Conservation (phyloP, 371 early-diverging fungal genomes). For the Actinomortierella ambigua region DNA sequence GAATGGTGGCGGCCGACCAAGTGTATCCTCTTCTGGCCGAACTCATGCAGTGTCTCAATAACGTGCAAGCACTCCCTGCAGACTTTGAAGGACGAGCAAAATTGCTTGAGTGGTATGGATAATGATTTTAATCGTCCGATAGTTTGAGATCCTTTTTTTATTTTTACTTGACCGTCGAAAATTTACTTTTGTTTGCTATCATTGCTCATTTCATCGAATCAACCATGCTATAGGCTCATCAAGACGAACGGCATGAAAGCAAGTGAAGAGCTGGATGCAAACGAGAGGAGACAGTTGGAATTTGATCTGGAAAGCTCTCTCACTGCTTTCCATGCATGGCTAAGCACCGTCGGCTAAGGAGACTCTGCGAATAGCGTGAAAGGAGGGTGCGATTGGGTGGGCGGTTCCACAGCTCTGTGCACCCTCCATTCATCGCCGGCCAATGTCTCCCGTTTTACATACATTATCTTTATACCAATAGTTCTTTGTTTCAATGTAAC, state of each 20-base stretch:
- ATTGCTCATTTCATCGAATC: too few species aligned
- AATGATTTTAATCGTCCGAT: constrained; percentile 1
- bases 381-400: too few species aligned
- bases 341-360: too few species aligned
- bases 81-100: constrained; percentile 85
- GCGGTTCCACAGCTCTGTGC: too few species aligned
- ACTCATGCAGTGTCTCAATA: constrained; percentile 87
- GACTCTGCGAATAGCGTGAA: too few species aligned
- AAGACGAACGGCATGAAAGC: constrained; percentile 91
- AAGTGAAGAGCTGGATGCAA: constrained; percentile 83
- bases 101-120: constrained; percentile 77
- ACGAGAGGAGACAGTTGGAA: constrained; percentile 89
- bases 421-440: too few species aligned
- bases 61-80: constrained; percentile 74
- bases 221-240: constrained; percentile 65
- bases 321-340: constrained; percentile 64
- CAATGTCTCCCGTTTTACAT: too few species aligned
- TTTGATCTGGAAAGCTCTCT: constrained; percentile 91
- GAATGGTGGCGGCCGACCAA: constrained; percentile 88
- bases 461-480: too few species aligned
- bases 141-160: too few species aligned
- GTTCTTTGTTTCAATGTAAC: too few species aligned
- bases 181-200: not conserved
- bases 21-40: constrained; percentile 92
- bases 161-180: not conserved